These are phyloP conservation scores for Chaetomiaceae sp. DNA, from an alignment of 2,329 filamentous ascomycete species.

Conservation along the genomic window DNA sequence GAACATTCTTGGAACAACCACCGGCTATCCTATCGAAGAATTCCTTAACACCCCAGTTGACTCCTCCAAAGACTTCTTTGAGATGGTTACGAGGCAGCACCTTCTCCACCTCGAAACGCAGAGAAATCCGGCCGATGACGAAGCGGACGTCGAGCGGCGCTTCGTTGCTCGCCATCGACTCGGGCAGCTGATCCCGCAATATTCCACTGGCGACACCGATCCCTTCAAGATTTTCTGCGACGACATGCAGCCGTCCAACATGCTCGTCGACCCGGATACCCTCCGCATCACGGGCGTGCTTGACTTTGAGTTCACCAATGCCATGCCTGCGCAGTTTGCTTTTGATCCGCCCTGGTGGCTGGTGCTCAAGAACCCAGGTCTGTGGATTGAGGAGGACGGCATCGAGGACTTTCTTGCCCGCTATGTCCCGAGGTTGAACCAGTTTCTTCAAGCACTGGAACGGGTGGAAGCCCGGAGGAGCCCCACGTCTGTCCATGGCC, in stretches of 20 bases:
- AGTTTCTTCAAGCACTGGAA: no score
- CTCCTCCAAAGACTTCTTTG: slow-evolving; percentile 25
- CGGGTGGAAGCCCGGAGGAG: no score
- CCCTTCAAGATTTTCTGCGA: slow-evolving; percentile 30
- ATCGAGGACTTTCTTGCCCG: no score
- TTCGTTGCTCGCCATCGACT: slow-evolving; percentile 34
- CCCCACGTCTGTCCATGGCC: no score
- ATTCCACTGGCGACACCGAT: slow-evolving; percentile 27
- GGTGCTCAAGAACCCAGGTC: slow-evolving; percentile 29
- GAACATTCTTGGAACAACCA: not conserved
- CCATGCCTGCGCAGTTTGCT: slow-evolving; percentile 36
- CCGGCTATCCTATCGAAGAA: not conserved
- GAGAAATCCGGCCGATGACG: slow-evolving; percentile 31
- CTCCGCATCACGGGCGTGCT: slow-evolving; percentile 35
- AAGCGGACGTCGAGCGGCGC: slow-evolving; percentile 26
- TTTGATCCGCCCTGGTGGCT: slow-evolving; percentile 39
- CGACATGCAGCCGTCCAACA: slow-evolving; percentile 11
- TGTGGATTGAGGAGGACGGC: slow-evolving; percentile 24
- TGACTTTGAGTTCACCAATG: slow-evolving; percentile 40
- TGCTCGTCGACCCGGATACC: slow-evolving; percentile 35
- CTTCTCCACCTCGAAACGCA: slow-evolving; percentile 32
- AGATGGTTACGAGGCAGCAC: slow-evolving; percentile 26
- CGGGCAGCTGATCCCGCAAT: slow-evolving; percentile 30
- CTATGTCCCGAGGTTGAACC: no score
- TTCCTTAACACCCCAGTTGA: not conserved